Conservation (phyloP, 345 rosid species). For the Gossypium anomalum region DNA sequence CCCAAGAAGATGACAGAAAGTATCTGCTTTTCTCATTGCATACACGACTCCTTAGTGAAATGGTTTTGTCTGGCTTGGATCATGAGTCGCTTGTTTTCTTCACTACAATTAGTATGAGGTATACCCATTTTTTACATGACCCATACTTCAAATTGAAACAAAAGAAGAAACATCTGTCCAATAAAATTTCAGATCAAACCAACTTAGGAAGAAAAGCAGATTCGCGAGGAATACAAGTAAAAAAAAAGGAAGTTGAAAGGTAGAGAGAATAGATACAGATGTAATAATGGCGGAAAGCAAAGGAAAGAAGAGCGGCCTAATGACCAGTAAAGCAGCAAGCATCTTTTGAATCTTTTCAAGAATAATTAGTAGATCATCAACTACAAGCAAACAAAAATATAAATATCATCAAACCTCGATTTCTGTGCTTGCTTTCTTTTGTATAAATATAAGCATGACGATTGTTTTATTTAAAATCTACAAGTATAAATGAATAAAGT, state of each 20-base stretch:
- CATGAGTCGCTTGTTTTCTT: not conserved
- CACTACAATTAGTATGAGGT: no score
- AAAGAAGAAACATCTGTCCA: no score
- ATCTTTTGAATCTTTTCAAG: constrained; percentile 44
- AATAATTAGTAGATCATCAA: constrained; percentile 41
- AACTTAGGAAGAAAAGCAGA: no score
- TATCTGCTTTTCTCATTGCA: constrained; percentile 4
- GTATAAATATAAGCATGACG: constrained; percentile 19
- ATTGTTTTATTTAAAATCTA: not conserved
- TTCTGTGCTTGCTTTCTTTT: constrained; percentile 12
- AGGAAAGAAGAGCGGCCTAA: constrained; percentile 2
- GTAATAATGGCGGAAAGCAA: constrained; percentile 16
- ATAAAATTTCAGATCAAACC: no score
- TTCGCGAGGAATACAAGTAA: no score
- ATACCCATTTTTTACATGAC: no score
- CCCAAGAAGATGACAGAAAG: not conserved
- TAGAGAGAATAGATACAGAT: no score
- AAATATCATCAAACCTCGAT: constrained; percentile 15
- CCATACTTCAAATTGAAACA: no score
- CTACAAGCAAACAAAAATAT: not conserved
- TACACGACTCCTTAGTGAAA: not conserved
- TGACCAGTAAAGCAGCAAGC: not conserved
- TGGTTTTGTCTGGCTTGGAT: constrained; percentile 1
- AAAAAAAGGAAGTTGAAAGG: no score
- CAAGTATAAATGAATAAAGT: no score